Base-by-base conservation (phyloP, 2,329 filamentous ascomycete genomes). In the Parafenestella ontariensis region DNA sequence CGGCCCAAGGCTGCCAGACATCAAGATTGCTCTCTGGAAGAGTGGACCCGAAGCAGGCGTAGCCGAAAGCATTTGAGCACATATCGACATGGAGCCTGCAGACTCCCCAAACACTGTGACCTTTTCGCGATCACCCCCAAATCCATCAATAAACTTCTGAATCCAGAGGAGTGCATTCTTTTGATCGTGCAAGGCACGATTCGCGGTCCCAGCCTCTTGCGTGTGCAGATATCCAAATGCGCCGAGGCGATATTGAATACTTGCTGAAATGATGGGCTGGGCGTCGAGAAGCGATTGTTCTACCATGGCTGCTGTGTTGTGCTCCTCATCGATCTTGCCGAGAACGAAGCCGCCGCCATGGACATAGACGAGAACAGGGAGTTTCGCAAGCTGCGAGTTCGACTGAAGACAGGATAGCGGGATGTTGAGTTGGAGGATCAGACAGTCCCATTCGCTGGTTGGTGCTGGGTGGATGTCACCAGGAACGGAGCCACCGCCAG, bases 351-450 rank as follows among this genome's bases (percentile, higher is more conserved):
- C 82, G 9, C 83, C 82, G 2, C 83, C 83, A 54, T 85, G 82
- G 10, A 85, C 77, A 56, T 82, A 83, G 0, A 81, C 71, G 17
- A 84, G 63, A 0, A 85, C 81, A 0, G 82, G 83, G 0, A 84
- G 68, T 1, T 59, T 58, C 4, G 45, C 15, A 15, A 31, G 6
- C 18, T 47, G n/a, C 11, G 8, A 24, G 4, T 15, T 18, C 26
- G 47, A 24, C 34, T 61, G 26, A 0, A 69, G 57, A 15, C 17
- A 37, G 10, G 39, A 21, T 4, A 68, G 44, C 1, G 68, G 69
- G 4, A 68, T 48, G n/a, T 68, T 69, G 31, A 70, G 31, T 37
- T 69, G 64, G 1, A 69, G 42, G 9, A 62, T 66, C 9, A 68
- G 49, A 33, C 62, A 62, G 33, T 58, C 24, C 44, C 56, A 58